A percentile compares a stretch with the other conserved stretches of the same genome.
Evolutionary conservation across 805 yeast species (phyloP).

Genomic region (Komagataella pseudopastoris): DNA sequence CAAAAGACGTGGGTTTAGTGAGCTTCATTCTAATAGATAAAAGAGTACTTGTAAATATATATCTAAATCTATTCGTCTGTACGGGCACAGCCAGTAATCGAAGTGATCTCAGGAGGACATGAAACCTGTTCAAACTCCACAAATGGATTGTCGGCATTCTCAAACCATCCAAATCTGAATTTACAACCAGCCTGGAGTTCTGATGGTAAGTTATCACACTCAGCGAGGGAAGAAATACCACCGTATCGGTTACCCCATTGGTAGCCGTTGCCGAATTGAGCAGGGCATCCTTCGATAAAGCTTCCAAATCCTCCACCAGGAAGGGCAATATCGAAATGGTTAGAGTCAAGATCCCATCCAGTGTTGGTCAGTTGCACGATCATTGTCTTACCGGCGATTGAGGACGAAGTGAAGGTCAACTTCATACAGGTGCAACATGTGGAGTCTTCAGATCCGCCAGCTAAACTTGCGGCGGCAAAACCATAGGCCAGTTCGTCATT

Average conservation of each 20-base stretch:
- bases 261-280: not conserved
- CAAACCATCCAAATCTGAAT: not conserved
- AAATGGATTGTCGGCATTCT: not conserved
- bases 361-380: not conserved
- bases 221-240: not conserved
- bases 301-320: not conserved
- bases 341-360: not conserved
- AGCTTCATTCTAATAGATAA: not conserved
- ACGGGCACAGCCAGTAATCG: not conserved
- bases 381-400: not conserved
- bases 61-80: not conserved
- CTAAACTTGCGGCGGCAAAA: not conserved
- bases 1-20: conserved; percentile 22
- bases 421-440: not conserved
- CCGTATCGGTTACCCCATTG: not conserved
- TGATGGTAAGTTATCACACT: not conserved
- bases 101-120: not conserved
- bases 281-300: not conserved
- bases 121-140: not conserved
- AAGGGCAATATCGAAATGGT: not conserved
- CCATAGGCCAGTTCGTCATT: not conserved
- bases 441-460: not conserved
- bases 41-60: not conserved
- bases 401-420: not conserved
- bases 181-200: not conserved